Conservation (phyloP, 2,329 filamentous ascomycete species). For the Paracorniculantispora psalliotae region DNA sequence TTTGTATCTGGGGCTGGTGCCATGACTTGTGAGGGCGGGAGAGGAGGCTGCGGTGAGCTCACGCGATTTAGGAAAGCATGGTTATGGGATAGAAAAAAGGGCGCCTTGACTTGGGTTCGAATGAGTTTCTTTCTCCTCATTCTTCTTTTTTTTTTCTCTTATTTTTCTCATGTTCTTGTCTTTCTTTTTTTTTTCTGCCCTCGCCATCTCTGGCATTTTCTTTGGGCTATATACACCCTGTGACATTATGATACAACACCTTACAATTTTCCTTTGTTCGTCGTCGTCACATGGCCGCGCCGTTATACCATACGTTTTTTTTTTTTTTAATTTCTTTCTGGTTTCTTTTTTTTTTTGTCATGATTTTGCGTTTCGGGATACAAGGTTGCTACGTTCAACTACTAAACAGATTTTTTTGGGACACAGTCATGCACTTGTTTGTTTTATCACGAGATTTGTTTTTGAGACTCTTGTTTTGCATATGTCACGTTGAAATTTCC, state of each 20-base stretch:
- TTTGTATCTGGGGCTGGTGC: not conserved
- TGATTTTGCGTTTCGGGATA: not conserved
- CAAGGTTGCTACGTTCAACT: not conserved
- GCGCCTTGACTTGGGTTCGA: constrained; percentile 1
- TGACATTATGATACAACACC: not conserved
- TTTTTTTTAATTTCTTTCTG: not conserved
- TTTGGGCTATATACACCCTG: not conserved
- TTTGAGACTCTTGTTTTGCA: not conserved
- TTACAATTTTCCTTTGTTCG: not conserved
- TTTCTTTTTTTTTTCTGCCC: not conserved
- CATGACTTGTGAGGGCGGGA: not conserved
- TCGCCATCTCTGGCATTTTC: not conserved
- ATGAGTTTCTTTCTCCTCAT: not conserved
- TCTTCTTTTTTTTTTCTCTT: not conserved
- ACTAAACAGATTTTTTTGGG: not conserved
- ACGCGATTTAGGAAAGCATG: not conserved
- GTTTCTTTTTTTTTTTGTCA: not conserved
- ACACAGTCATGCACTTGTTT: not conserved
- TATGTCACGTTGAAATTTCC: not conserved
- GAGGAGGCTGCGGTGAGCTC: not conserved
- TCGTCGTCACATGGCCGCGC: not conserved
- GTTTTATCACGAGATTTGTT: not conserved
- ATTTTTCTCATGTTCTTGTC: not conserved
- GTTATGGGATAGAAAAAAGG: constrained; percentile 3
- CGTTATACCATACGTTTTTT: not conserved